A percentile compares a stretch with the other conserved stretches of the same genome.
Evolutionary conservation across 176 grass and related monocot genomes (phyloP).

Genomic region (Pharus latifolius): DNA sequence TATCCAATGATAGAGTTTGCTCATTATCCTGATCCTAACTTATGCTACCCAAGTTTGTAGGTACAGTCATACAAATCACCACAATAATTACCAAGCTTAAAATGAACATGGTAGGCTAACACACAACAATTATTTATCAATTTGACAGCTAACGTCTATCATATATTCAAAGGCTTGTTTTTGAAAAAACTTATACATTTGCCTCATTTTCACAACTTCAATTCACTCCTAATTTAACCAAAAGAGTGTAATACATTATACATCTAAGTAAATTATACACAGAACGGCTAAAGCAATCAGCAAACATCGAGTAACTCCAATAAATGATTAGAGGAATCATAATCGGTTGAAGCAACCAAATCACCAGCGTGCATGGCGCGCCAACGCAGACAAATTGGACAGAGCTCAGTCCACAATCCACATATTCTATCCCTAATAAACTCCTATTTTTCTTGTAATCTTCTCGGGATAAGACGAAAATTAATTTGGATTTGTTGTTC

Average conservation of each 20-base stretch:
- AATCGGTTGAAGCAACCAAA: background rate
- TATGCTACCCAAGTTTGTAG: slow-evolving; percentile 4
- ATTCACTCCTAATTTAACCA: background rate
- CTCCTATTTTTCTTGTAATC: too few relatives aligned
- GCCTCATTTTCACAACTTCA: too few relatives aligned
- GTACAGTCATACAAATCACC: too few relatives aligned
- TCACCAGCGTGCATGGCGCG: too few relatives aligned
- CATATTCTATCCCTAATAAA: too few relatives aligned
- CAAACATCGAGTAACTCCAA: background rate
- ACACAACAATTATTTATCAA: background rate
- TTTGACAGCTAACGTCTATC: background rate
- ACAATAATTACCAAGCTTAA: too few relatives aligned
- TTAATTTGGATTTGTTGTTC: background rate
- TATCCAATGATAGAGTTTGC: background rate
- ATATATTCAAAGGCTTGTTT: background rate
- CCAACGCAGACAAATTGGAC: too few relatives aligned
- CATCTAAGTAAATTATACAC: background rate
- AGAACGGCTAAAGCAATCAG: background rate
- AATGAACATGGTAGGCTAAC: too few relatives aligned
- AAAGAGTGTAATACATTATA: background rate
- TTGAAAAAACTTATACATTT: too few relatives aligned
- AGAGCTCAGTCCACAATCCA: too few relatives aligned
- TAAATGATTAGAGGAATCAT: background rate
- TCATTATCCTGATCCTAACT: background rate
- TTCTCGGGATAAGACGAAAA: too few relatives aligned